A percentile compares a stretch with the other conserved stretches of the same genome.
Conservation (phyloP, 495 filamentous ascomycete genomes). For the Hypoxylon fragiforme region DNA sequence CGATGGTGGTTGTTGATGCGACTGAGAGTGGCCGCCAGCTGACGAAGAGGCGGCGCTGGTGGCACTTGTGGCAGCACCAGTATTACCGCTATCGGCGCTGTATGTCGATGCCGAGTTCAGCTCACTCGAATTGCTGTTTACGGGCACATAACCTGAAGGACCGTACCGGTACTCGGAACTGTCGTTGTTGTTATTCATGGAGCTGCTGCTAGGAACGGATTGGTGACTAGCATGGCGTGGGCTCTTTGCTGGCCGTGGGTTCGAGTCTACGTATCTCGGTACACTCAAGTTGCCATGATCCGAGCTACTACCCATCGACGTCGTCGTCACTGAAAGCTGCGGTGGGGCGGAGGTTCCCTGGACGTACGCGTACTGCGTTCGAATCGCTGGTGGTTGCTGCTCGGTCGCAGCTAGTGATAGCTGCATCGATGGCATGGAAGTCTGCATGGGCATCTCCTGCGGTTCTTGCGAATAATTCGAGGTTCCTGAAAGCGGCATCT, state of each 20-base stretch:
- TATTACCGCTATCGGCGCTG: slow-evolving; percentile 31
- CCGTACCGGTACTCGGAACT: slow-evolving; percentile 55
- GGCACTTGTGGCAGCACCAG: slow-evolving; percentile 8
- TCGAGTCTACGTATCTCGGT: slow-evolving; percentile 54
- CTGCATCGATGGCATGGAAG: slow-evolving; percentile 55
- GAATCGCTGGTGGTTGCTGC: slow-evolving; percentile 47
- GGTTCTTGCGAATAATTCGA: slow-evolving; percentile 51
- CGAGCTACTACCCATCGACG: slow-evolving; percentile 36
- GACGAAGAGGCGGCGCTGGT: slow-evolving; percentile 22
- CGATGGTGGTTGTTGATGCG: slow-evolving; percentile 23
- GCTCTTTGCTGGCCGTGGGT: slow-evolving; percentile 58
- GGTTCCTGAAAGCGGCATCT: slow-evolving; percentile 49
- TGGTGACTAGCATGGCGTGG: slow-evolving; percentile 55
- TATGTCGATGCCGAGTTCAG: slow-evolving; percentile 42
- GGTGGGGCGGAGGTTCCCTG: slow-evolving; percentile 46
- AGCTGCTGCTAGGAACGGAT: slow-evolving; percentile 46
- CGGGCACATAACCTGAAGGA: slow-evolving; percentile 38
- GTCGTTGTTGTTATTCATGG: slow-evolving; percentile 48
- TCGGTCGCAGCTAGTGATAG: slow-evolving; percentile 48
- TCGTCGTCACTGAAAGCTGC: slow-evolving; percentile 48
- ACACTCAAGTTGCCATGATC: slow-evolving; percentile 47
- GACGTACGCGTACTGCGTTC: slow-evolving; percentile 54
- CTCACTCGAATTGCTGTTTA: slow-evolving; percentile 37
- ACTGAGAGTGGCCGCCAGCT: slow-evolving; percentile 24
- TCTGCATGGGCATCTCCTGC: slow-evolving; percentile 52